Base-by-base conservation (phyloP, 352 stramenopile genomes). In the Phytopythium delawarense region DNA sequence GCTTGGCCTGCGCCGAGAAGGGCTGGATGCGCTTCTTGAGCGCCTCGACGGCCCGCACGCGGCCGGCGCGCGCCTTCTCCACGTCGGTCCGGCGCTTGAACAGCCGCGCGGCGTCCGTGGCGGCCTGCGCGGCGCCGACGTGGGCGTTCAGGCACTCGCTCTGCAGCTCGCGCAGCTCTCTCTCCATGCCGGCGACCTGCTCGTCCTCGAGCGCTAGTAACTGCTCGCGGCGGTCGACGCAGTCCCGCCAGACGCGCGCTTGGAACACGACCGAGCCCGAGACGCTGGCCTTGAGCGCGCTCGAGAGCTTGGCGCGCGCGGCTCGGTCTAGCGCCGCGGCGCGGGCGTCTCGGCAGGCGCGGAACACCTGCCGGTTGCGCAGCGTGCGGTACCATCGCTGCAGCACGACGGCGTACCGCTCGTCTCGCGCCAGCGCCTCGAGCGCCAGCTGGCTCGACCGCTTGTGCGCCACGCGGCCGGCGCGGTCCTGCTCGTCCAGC, bases 301-400 rank as follows among this genome's bases (percentile, higher is more conserved):
- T 56, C 0, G 35, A 37, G 5, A 91, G 55, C 44, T 81, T 87
- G 4, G 74, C 67, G 13, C 62, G 40, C 8, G 75, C 84, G 32
- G 66, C 57, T 0, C 25, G 45, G 12, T 70, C 65, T 7, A 73
- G 62, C 45, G 65, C 56, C 25, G 45, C 62, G 9, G 54, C 55
- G 15, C 68, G 76, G 1, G 53, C 59, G 0, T 84, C 69, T 1
- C 59, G 57, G 35, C 67, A 60, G 59, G 76, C 67, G 21, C 69
- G 71, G 59, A 88, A 91, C 30, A 92, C 40, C 23, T 91, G 82
- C 4, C 82, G 74, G 23, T 76, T 73, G 37, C 73, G 72, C 46
- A 91, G 61, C 49, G 78, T 91, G 20, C 72, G 75, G 21, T 77
- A 88, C 79, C 81, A 90, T 23, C 74, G 64, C 65, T 94, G 84